A percentile compares a stretch with the other conserved stretches of the same genome.
Conservation (phyloP, 371 early-diverging fungal species). For the Actinomucor elegans region DNA sequence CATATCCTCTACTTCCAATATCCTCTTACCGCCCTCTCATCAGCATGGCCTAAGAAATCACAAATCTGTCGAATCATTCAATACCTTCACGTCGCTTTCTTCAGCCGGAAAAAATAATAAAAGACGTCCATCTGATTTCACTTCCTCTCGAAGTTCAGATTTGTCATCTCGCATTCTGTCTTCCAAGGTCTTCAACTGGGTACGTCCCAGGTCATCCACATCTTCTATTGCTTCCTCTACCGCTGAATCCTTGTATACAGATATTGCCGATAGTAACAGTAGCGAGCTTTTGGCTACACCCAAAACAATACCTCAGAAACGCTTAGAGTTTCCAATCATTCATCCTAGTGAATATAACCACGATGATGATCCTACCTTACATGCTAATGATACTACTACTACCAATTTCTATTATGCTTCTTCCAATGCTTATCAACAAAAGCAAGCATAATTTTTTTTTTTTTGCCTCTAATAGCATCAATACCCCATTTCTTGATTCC, state of each 20-base stretch:
- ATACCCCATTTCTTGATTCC: background rate
- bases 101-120: background rate
- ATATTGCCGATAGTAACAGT: background rate
- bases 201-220: background rate
- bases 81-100: conserved; percentile 5
- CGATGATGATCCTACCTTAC: conserved; percentile 1
- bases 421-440: background rate
- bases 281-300: background rate
- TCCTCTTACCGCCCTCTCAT: background rate
- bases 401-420: conserved; percentile 1
- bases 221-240: conserved; percentile 13
- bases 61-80: conserved; percentile 21
- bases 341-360: conserved; percentile 43
- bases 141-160: conserved; percentile 5
- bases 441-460: background rate
- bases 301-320: conserved; percentile 4
- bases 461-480: background rate
- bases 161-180: background rate
- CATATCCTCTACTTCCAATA: background rate
- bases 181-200: conserved; percentile 1
- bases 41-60: conserved; percentile 1
- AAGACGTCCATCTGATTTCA: conserved; percentile 10
- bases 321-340: conserved; percentile 29
- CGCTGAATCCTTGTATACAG: background rate
- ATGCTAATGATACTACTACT: background rate